These are phyloP conservation scores for Dissoconium aciculare DNA, from an alignment of 2,329 filamentous ascomycete species.

Conservation along the genomic window DNA sequence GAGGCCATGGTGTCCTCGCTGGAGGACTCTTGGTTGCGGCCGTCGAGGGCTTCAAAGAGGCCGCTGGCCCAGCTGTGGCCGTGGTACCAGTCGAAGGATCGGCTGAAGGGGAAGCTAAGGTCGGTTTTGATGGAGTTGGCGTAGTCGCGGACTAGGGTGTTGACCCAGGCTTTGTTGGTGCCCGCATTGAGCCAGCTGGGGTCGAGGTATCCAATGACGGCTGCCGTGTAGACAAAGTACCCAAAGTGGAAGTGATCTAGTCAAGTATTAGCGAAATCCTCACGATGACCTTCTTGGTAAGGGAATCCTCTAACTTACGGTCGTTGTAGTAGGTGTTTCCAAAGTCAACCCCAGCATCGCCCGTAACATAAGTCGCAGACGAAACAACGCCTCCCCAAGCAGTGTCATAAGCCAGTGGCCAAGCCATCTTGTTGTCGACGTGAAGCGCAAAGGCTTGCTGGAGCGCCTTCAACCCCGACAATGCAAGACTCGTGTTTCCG, in stretches of 20 bases:
- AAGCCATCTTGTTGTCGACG: conserved; percentile 30
- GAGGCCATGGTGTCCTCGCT: conserved; percentile 81
- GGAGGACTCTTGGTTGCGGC: conserved; percentile 75
- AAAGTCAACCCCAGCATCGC: conserved; percentile 61
- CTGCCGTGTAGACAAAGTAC: conserved; percentile 78
- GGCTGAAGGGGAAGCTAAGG: conserved; percentile 62
- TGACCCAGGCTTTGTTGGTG: conserved; percentile 63
- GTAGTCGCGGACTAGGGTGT: conserved; percentile 67
- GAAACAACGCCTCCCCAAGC: conserved; percentile 72
- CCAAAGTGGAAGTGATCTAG: conserved; percentile 55
- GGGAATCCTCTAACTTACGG: too few species aligned
- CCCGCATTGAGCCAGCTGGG: conserved; percentile 48
- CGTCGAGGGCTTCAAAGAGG: conserved; percentile 53
- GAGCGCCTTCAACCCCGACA: conserved; percentile 35
- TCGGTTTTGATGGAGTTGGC: conserved; percentile 62
- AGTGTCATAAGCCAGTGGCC: conserved; percentile 40
- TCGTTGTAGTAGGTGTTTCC: conserved; percentile 75
- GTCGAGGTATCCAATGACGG: conserved; percentile 68
- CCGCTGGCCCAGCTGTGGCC: conserved; percentile 90
- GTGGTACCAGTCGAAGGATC: conserved; percentile 85
- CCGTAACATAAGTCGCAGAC: conserved; percentile 61
- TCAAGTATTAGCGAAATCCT: too few species aligned
- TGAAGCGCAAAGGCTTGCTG: conserved; percentile 35
- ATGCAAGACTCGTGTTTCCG: conserved; percentile 34
- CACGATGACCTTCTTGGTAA: too few species aligned